Conservation (phyloP, 306 rosid genomes). For the Calophaca sinica region DNA sequence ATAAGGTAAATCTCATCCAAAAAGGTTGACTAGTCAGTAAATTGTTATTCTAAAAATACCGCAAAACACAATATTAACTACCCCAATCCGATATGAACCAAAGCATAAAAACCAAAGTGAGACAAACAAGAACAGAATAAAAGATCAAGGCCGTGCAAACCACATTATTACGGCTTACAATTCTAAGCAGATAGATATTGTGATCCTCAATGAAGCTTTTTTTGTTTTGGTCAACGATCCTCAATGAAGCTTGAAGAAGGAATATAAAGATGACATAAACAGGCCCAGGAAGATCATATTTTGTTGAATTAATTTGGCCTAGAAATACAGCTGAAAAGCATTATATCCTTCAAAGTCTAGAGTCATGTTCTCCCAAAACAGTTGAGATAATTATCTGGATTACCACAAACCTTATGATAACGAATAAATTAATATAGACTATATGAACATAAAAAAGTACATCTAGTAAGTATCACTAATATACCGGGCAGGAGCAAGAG, state of each 20-base stretch:
- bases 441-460: constrained; percentile 35
- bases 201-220: constrained; percentile 38
- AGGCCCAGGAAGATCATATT: constrained; percentile 15
- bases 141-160: constrained; percentile 36
- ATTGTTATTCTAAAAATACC: constrained; percentile 18
- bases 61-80: constrained; percentile 27
- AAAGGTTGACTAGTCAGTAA: constrained; percentile 28
- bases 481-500: constrained; percentile 3
- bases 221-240: too few species aligned
- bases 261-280: constrained; percentile 33
- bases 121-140: constrained; percentile 24
- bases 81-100: not conserved
- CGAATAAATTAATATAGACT: constrained; percentile 27
- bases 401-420: constrained; percentile 25
- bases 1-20: constrained; percentile 20
- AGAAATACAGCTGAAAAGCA: constrained; percentile 17
- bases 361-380: constrained; percentile 19
- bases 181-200: constrained; percentile 32
- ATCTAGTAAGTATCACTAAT: constrained; percentile 5
- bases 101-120: constrained; percentile 25
- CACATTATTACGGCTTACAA: constrained; percentile 29
- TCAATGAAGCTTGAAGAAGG: constrained; percentile 40
- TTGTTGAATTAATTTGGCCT: constrained; percentile 34
- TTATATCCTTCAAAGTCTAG: constrained; percentile 35
- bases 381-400: constrained; percentile 35